A percentile compares a stretch with the other conserved stretches of the same genome.
Conservation (phyloP, 768 basidiomycete species). For the Tulasnella sp. region DNA sequence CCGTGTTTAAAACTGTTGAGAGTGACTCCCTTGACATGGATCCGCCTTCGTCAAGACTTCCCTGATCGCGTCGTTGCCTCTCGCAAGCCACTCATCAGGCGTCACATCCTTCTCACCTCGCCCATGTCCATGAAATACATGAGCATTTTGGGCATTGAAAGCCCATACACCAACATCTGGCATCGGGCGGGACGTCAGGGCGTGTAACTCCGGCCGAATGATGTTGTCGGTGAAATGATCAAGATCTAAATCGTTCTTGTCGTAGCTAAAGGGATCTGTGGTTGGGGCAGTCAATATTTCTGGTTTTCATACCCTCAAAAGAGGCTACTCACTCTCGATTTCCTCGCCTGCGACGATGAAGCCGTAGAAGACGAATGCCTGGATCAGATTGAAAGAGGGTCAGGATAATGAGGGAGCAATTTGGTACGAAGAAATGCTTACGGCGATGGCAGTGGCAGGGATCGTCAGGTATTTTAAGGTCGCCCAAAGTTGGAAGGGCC, state of each 20-base stretch:
- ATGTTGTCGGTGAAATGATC: conserved; percentile 27
- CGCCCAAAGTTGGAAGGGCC: conserved; percentile 58
- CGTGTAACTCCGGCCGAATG: conserved; percentile 26
- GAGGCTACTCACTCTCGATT: conserved; percentile 15
- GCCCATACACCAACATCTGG: conserved; percentile 25
- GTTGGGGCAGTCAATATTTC: no score
- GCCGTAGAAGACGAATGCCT: conserved; percentile 16
- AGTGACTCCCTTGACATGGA: no score
- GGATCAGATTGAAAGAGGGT: no score
- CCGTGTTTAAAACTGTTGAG: no score
- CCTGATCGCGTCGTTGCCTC: conserved; percentile 7
- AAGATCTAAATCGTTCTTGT: conserved; percentile 26
- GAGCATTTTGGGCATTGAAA: conserved; percentile 22
- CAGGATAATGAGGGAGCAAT: not conserved
- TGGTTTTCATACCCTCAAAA: no score
- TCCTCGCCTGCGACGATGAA: conserved; percentile 18
- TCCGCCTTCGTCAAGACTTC: not conserved
- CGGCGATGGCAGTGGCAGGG: conserved; percentile 45
- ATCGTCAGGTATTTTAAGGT: conserved; percentile 53
- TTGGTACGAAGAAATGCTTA: conserved; percentile 20
- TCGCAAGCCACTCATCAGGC: conserved; percentile 12
- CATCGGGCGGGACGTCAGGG: conserved; percentile 25
- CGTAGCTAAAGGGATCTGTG: conserved; percentile 27
- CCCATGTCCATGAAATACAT: conserved; percentile 14
- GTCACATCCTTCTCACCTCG: not conserved